phyloP scores from a whole-genome alignment of 2,329 filamentous ascomycete genomes.

The Leptographium lundbergii region DNA sequence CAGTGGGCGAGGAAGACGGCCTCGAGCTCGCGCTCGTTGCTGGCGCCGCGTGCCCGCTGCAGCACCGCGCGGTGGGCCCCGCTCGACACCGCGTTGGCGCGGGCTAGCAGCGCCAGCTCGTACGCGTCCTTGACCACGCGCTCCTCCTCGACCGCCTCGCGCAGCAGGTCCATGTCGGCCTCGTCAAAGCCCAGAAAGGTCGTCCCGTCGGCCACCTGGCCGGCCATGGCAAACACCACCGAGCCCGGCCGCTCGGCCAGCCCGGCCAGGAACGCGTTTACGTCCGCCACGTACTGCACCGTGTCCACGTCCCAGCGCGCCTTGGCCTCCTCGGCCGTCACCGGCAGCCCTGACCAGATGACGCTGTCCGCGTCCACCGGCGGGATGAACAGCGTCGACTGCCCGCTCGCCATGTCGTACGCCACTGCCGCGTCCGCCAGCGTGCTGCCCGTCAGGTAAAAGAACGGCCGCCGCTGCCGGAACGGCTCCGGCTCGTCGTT shows the following conservation, averaged over 20 bases:
- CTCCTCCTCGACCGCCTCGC: constrained; percentile 54
- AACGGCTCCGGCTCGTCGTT: constrained; percentile 76
- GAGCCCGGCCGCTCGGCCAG: constrained; percentile 18
- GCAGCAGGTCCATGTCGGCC: constrained; percentile 43
- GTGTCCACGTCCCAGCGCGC: constrained; percentile 70
- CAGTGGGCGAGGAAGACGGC: constrained; percentile 67
- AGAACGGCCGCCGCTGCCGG: constrained; percentile 83
- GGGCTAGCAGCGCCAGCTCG: constrained; percentile 59
- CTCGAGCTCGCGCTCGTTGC: constrained; percentile 74
- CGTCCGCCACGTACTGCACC: constrained; percentile 57
- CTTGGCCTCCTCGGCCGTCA: constrained; percentile 63
- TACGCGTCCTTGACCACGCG: constrained; percentile 64
- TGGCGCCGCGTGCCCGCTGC: constrained; percentile 46
- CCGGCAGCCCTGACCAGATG: constrained; percentile 84
- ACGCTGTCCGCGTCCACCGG: constrained; percentile 78
- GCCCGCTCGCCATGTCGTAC: constrained; percentile 64
- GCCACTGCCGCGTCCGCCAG: constrained; percentile 68
- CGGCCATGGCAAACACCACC: constrained; percentile 57
- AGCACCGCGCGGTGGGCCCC: constrained; percentile 53
- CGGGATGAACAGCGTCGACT: constrained; percentile 81
- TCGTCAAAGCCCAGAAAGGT: constrained; percentile 58
- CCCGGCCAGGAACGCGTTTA: constrained; percentile 58
- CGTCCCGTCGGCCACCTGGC: constrained; percentile 60
- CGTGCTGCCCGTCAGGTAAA: constrained; percentile 78
- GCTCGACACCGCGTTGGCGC: constrained; percentile 59